Conservation (phyloP, 2,329 filamentous ascomycete species). For the Colletotrichum orbiculare region DNA sequence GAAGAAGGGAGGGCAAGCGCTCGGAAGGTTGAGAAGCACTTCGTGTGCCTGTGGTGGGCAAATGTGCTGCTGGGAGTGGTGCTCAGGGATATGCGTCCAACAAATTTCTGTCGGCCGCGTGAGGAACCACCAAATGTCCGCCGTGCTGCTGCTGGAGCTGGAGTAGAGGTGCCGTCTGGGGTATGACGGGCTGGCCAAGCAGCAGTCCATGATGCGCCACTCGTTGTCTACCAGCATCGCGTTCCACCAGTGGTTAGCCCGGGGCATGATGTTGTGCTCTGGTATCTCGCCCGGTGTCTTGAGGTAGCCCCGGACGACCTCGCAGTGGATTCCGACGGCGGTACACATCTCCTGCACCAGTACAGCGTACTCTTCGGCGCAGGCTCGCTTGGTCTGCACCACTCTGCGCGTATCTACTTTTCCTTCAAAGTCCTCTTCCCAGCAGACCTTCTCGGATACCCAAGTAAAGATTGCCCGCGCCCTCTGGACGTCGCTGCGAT, state of each 20-base stretch:
- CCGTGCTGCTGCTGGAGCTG: conserved; percentile 72
- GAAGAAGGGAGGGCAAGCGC: conserved; percentile 89
- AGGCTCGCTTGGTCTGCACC: conserved; percentile 85
- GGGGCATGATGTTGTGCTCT: conserved; percentile 84
- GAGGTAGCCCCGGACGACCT: conserved; percentile 89
- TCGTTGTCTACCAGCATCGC: conserved; percentile 91
- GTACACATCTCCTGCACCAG: conserved; percentile 94
- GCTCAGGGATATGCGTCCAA: conserved; percentile 93
- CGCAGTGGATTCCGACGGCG: conserved; percentile 87
- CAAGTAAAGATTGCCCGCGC: conserved; percentile 96
- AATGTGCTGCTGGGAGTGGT: conserved; percentile 90
- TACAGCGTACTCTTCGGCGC: conserved; percentile 88
- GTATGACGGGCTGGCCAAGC: conserved; percentile 89
- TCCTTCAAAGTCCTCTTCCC: conserved; percentile 96
- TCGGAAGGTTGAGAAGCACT: conserved; percentile 85
- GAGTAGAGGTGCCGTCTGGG: conserved; percentile 84
- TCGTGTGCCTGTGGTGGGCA: conserved; percentile 89
- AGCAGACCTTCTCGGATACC: conserved; percentile 93
- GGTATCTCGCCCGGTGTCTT: conserved; percentile 88
- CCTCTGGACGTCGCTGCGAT: conserved; percentile 92
- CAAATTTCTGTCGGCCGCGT: conserved; percentile 87
- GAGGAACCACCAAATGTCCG: conserved; percentile 96
- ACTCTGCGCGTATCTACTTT: conserved; percentile 84
- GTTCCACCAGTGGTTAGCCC: conserved; percentile 98
- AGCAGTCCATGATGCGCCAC: conserved; percentile 97